Evolutionary conservation across 345 rosid species (phyloP).

Genomic region (Eutrema japonicum): DNA sequence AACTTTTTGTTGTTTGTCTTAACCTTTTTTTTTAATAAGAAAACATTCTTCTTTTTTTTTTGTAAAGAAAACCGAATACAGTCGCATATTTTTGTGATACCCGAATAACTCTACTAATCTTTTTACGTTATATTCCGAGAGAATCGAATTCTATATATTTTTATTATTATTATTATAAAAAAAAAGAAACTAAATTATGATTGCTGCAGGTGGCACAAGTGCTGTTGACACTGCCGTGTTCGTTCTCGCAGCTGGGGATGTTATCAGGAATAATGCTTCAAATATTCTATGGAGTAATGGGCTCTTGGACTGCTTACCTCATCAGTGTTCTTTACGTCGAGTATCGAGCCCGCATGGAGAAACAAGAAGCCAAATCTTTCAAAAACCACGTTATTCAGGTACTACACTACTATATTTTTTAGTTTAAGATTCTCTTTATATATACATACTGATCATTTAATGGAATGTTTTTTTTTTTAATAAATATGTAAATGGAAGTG

Average conservation of each 20-base stretch:
- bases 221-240: conserved; percentile 87
- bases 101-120: no score
- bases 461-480: not conserved
- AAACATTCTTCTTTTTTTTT: not conserved
- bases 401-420: not conserved
- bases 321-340: conserved; percentile 96
- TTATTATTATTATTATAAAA: no score
- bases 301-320: conserved; percentile 99
- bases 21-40: not conserved
- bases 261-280: conserved; percentile 87
- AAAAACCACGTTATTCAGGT: conserved; percentile 89
- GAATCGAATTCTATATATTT: not conserved
- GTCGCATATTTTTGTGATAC: not conserved
- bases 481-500: conserved; percentile 46
- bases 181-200: not conserved
- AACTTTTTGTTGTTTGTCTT: not conserved
- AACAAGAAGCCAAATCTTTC: conserved; percentile 81
- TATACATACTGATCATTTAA: not conserved
- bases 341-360: conserved; percentile 83
- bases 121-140: conserved; percentile 1
- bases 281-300: conserved; percentile 82
- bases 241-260: conserved; percentile 94
- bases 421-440: not conserved
- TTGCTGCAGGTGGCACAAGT: conserved; percentile 82
- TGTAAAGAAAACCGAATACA: not conserved